Base-by-base conservation (phyloP, 1,284 basidiomycete species). In the Neotropicomus parvogracilis region DNA sequence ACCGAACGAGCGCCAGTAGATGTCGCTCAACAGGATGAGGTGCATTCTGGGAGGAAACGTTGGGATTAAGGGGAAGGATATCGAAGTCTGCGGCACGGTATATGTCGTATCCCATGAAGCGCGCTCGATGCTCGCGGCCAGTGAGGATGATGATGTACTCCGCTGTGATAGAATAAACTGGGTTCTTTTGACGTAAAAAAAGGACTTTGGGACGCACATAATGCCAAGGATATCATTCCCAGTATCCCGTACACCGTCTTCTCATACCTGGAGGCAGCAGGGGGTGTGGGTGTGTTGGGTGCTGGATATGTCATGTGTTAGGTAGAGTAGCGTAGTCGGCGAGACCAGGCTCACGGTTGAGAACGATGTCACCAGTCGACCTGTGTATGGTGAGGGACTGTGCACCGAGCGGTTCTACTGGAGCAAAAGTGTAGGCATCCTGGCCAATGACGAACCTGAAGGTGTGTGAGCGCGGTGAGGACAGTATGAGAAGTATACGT, bases 81-180 rank as follows among this genome's bases (percentile, higher is more conserved):
- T 94, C 87, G 70, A 94, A 98, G 63, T 95, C 91, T 28, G 89
- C 90, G 13, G 93, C 91, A 45, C 86, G 82, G 73, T 88, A 98
- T 59, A 99, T 75, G 48, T 93, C 85, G 57, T 95, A 81, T 3
- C 86, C 83, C 69, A 94, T 81, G 47, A 98, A 75, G 49, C 84
- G 79, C 19, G 89, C 89, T 51, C 83, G 83, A 32, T 85, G 81
- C 57, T 88, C 86, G 48, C 93, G 83, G 40, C 84, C 85, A 40
- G 92, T 97, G 58, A 98, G 79, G 43, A 97, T 78, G 53, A 99
- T 81, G 43, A 99, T 71, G 69, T 97, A 98, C 70, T 98, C 95
- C 62, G 91, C 93, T 95, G 59, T 33, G 14, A 24, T 20, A 55
- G 24, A 35, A 17, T 26, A 38, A 21, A 31, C 55, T 54, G 44